phyloP scores from a whole-genome alignment of 2,329 filamentous ascomycete genomes.

The Amesomyces nigricolor region DNA sequence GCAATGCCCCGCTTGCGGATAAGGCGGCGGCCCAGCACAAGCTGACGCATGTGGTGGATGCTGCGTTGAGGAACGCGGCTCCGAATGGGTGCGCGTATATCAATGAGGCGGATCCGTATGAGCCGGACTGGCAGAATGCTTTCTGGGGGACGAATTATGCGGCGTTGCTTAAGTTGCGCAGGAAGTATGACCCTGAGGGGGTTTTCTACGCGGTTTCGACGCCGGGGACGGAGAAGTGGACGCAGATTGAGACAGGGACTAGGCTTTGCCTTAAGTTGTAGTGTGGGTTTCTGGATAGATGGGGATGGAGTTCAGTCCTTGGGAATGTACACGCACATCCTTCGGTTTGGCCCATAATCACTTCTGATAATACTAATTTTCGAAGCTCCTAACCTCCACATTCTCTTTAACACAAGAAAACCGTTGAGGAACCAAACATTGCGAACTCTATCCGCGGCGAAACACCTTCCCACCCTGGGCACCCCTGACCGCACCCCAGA shows the following conservation, averaged over 20 bases:
- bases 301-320: not conserved
- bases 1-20: constrained; percentile 38
- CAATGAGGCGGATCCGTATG: constrained; percentile 37
- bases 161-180: constrained; percentile 34
- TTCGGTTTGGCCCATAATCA: not conserved
- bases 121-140: constrained; percentile 34
- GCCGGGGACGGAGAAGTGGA: constrained; percentile 43
- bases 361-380: too few species aligned
- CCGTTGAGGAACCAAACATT: too few species aligned
- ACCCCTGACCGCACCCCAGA: too few species aligned
- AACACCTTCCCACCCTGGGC: too few species aligned
- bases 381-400: too few species aligned
- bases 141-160: constrained; percentile 39
- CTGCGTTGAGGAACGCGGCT: constrained; percentile 33
- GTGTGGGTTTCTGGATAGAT: not conserved
- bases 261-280: constrained; percentile 36
- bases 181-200: constrained; percentile 38
- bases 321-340: too few species aligned
- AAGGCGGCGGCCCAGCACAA: constrained; percentile 38
- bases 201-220: constrained; percentile 41
- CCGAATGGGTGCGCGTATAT: constrained; percentile 39
- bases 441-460: too few species aligned
- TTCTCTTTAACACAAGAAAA: too few species aligned
- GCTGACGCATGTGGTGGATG: constrained; percentile 35
- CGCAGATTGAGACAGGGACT: constrained; percentile 34